Conservation (phyloP, 495 filamentous ascomycete genomes). For the Penicillium herquei region DNA sequence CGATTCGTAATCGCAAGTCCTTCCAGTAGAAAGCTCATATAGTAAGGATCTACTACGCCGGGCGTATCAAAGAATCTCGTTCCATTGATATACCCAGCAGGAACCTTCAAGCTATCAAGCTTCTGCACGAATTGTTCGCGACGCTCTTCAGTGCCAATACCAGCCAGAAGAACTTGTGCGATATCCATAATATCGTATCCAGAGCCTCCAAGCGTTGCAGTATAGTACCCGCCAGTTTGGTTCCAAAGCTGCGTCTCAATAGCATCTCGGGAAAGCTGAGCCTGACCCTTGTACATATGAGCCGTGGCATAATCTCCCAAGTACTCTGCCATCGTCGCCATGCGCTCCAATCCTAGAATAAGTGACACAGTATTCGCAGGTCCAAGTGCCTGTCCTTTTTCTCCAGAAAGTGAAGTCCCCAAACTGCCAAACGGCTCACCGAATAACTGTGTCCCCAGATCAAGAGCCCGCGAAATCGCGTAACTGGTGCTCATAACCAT, state of each 20-base stretch:
- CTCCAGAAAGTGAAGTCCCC: neutral
- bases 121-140: neutral
- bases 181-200: neutral
- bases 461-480: neutral
- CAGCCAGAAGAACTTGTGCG: neutral
- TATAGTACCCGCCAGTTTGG: neutral
- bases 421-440: neutral
- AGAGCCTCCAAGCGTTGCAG: neutral
- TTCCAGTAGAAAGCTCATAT: neutral
- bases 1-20: neutral
- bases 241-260: neutral
- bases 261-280: neutral
- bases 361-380: neutral
- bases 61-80: neutral
- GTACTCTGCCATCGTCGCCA: neutral
- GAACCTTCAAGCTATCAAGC: neutral
- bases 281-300: neutral
- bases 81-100: neutral
- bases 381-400: neutral
- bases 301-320: neutral
- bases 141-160: neutral
- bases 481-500: conserved; percentile 1
- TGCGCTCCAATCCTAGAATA: neutral
- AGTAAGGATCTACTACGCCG: neutral
- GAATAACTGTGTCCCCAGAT: neutral